Evolutionary conservation across 2,329 filamentous ascomycete species (phyloP).

Genomic region (Aspergillus pseudotamarii): DNA sequence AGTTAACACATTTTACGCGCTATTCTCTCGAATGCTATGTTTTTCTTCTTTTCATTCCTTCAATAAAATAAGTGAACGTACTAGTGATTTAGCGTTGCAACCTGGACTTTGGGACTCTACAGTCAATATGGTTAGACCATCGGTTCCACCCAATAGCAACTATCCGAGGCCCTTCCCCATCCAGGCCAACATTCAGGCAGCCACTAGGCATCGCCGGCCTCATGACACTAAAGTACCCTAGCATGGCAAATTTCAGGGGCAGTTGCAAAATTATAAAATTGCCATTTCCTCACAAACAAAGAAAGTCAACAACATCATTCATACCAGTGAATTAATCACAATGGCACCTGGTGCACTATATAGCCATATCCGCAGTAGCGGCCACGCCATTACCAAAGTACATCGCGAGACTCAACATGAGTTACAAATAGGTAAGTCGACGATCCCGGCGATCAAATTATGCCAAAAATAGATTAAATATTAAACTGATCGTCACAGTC

Average conservation of each 20-base stretch:
- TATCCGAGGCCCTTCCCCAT: too few species aligned
- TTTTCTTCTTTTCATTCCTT: too few species aligned
- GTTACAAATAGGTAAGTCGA: background rate
- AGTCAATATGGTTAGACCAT: too few species aligned
- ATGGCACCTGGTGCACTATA: background rate
- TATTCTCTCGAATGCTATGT: too few species aligned
- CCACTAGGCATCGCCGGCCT: background rate
- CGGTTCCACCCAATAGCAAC: too few species aligned
- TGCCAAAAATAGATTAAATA: background rate
- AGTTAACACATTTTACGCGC: too few species aligned
- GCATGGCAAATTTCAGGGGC: background rate
- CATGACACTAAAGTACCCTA: background rate
- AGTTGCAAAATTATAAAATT: background rate
- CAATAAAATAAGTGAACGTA: too few species aligned
- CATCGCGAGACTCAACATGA: background rate
- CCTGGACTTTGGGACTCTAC: too few species aligned
- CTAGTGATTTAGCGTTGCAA: too few species aligned
- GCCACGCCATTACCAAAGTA: background rate
- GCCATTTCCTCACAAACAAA: background rate
- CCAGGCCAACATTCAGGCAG: background rate
- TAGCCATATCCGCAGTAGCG: background rate
- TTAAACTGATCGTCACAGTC: slow-evolving; percentile 15
- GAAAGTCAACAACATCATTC: background rate
- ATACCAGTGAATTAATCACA: background rate
- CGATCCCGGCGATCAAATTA: background rate